These are phyloP conservation scores for Wickerhamomyces chaumierensis DNA, from an alignment of 805 yeast genomes.

Conservation along the genomic window DNA sequence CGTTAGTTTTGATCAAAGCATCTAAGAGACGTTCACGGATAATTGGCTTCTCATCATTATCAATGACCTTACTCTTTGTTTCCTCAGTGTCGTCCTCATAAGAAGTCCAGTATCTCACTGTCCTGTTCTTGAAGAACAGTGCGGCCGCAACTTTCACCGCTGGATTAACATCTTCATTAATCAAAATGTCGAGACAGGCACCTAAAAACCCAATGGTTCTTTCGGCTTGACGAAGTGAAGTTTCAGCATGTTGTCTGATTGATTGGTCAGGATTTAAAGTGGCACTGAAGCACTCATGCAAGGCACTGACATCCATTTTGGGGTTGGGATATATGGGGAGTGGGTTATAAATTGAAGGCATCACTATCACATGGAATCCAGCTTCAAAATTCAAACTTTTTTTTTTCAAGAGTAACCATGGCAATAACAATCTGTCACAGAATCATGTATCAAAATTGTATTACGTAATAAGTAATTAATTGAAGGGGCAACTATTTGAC, in stretches of 20 bases:
- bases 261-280: slow-evolving; percentile 60
- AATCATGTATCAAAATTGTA: too few species aligned
- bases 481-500: too few species aligned
- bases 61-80: slow-evolving; percentile 24
- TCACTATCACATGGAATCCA: too few species aligned
- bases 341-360: too few species aligned
- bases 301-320: slow-evolving; percentile 53
- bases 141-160: slow-evolving; percentile 64
- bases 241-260: slow-evolving; percentile 60
- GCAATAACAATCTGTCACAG: too few species aligned
- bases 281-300: slow-evolving; percentile 69
- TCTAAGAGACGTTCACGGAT: slow-evolving; percentile 60
- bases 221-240: slow-evolving; percentile 46
- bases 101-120: slow-evolving; percentile 49
- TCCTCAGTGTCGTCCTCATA: slow-evolving; percentile 20
- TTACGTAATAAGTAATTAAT: too few species aligned
- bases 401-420: too few species aligned
- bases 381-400: too few species aligned
- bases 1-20: slow-evolving; percentile 42
- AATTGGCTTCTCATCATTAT: slow-evolving; percentile 61
- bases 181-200: slow-evolving; percentile 70
- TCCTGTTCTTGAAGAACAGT: slow-evolving; percentile 70
- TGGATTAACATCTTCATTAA: slow-evolving; percentile 36
- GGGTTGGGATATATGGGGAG: too few species aligned
- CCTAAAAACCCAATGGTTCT: slow-evolving; percentile 62